Conservation (phyloP, 2,329 filamentous ascomycete genomes). For the Myrmaecium sp. region DNA sequence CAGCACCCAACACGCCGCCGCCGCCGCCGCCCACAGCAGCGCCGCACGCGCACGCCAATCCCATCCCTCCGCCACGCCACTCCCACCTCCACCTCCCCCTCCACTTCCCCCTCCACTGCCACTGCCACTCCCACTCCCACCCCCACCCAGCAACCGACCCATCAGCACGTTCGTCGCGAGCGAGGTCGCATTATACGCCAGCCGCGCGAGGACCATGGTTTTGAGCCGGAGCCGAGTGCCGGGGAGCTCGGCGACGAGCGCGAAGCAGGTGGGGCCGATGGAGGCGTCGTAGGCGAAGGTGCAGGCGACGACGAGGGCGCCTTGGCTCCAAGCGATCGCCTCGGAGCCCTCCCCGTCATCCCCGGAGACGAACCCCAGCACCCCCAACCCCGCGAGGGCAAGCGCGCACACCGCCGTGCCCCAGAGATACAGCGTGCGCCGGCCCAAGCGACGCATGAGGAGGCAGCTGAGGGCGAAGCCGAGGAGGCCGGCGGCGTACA, state of each 20-base stretch:
- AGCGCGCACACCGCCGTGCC: slow-evolving; percentile 35
- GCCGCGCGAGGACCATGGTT: slow-evolving; percentile 70
- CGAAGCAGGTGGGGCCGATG: slow-evolving; percentile 79
- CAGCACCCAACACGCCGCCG: slow-evolving; percentile 62
- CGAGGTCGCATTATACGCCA: slow-evolving; percentile 55
- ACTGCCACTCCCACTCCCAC: too few relatives aligned
- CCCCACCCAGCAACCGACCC: slow-evolving; percentile 80
- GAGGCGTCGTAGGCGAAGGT: slow-evolving; percentile 67
- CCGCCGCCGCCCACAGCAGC: slow-evolving; percentile 75
- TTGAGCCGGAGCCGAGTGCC: slow-evolving; percentile 77
- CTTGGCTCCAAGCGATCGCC: slow-evolving; percentile 26
- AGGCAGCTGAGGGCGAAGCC: slow-evolving; percentile 68
- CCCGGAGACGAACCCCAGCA: slow-evolving; percentile 56
- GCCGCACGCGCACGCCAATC: slow-evolving; percentile 73
- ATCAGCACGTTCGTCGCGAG: slow-evolving; percentile 69
- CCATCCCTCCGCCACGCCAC: slow-evolving; percentile 67
- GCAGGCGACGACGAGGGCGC: slow-evolving; percentile 14
- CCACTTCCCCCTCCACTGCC: too few relatives aligned
- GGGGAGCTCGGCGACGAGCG: slow-evolving; percentile 67
- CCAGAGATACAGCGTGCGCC: slow-evolving; percentile 58
- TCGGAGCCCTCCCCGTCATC: slow-evolving; percentile 21
- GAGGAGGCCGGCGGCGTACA: slow-evolving; percentile 48
- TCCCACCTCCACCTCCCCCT: too few relatives aligned
- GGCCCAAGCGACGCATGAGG: slow-evolving; percentile 63
- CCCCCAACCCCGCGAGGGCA: slow-evolving; percentile 63